Conservation (phyloP, 495 filamentous ascomycete genomes). For the Penicillium waksmanii region DNA sequence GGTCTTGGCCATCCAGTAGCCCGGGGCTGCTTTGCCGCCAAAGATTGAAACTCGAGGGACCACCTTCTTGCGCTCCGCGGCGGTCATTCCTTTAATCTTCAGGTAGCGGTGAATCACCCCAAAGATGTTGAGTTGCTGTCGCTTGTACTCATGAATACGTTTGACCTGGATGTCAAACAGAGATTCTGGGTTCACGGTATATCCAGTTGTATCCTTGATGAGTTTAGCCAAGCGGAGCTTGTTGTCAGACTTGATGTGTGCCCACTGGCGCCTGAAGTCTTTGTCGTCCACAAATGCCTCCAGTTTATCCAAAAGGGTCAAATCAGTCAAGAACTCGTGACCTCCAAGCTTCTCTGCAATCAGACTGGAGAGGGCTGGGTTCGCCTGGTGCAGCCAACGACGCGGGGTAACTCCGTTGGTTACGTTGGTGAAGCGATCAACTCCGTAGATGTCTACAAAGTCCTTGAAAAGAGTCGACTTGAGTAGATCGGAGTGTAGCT, state of each 20-base stretch:
- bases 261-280: constrained; percentile 88
- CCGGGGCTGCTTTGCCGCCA: constrained; percentile 95
- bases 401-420: constrained; percentile 97
- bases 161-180: constrained; percentile 98
- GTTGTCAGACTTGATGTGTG: constrained; percentile 80
- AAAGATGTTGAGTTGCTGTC: constrained; percentile 98
- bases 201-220: constrained; percentile 78
- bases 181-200: constrained; percentile 82
- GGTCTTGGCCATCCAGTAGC: constrained; percentile 99
- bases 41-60: constrained; percentile 95
- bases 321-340: constrained; percentile 81
- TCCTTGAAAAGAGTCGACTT: constrained; percentile 99
- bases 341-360: constrained; percentile 88
- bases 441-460: constrained; percentile 90
- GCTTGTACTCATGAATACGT: constrained; percentile 99
- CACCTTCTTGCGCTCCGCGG: constrained; percentile 85
- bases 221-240: constrained; percentile 84
- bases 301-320: constrained; percentile 81
- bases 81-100: constrained; percentile 78
- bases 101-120: constrained; percentile 96
- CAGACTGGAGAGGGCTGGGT: constrained; percentile 86
- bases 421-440: constrained; percentile 97
- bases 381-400: constrained; percentile 96
- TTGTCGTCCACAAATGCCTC: constrained; percentile 82
- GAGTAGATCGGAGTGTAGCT: constrained; percentile 95